Evolutionary conservation across 257 asterid species (phyloP), one percentile per base, ranked within the genome.

Genomic region (Fraxinus americana): DNA sequence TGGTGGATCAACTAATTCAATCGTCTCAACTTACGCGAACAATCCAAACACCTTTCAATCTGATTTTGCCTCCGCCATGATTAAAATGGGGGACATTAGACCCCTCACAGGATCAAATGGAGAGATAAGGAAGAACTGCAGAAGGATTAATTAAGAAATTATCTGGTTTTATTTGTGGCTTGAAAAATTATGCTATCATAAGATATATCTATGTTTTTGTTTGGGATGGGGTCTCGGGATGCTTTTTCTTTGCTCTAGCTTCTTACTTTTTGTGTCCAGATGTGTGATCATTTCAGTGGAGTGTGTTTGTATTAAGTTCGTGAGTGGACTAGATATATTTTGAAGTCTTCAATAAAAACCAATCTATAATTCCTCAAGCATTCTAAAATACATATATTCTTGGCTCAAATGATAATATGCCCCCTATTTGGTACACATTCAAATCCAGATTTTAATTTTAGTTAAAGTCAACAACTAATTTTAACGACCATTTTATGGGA

Each of bases 61-160:
- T 0, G 97, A 90, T 74, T 95, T 95, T 7, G 87, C 80, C 0
- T 67, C 91, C 0, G 94, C 94, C 2, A 91, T 95, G 97, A 85
- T 93, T 77, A 89, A 74, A 78, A 95, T 93, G 98, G 98, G 98
- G 1, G 92, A 94, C 36, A 88, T 90, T n/a, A 82, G 83, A 3
- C 97, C 96, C 25, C 91, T 92, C 23, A 92, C 97, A 0, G 98
- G 99, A 19, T 81, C 88, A 0, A 84, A 81, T 0, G 99, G 99
- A 19, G 96, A 92, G 86, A 78, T 92, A 4, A 89, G 99, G 90
- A 88, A 34, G 75, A 92, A 94, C 32, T 94, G 98, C 89, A 87
- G 97, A 84, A 88, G 87, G 82, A 4, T 39, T 8, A 94, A 94
- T 52, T 66, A 41, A 35, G 16, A 12, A 52, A 34, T 68, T 29